A percentile compares a stretch with the other conserved stretches of the same genome.
Evolutionary conservation across 2,329 filamentous ascomycete genomes (phyloP).

Genomic region (Corynespora cassiicola): DNA sequence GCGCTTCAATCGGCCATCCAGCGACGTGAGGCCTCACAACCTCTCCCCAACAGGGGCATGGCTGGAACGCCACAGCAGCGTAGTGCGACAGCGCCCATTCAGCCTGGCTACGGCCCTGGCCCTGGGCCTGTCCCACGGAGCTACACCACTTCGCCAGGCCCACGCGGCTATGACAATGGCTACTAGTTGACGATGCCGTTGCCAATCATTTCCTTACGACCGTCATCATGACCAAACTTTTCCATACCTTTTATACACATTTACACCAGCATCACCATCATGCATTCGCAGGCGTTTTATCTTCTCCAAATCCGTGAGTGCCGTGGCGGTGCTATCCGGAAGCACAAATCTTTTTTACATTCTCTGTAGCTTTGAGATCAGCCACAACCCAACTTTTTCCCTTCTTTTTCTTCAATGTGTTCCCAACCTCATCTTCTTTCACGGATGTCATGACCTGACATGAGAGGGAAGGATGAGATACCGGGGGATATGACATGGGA

Average conservation of each 20-base stretch:
- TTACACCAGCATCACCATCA: too few relatives aligned
- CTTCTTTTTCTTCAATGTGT: constrained; percentile 2
- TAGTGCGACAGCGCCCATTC: constrained; percentile 43
- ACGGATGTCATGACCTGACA: not conserved
- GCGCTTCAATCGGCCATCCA: constrained; percentile 45
- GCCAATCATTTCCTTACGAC: not conserved
- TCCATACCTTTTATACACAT: too few relatives aligned
- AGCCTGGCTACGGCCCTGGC: constrained; percentile 30
- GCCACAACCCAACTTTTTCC: constrained; percentile 10
- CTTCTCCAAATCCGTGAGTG: too few relatives aligned
- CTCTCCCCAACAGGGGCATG: constrained; percentile 35
- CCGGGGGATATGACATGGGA: not conserved
- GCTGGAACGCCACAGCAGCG: constrained; percentile 35
- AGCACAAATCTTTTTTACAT: not conserved
- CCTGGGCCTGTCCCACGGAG: constrained; percentile 25
- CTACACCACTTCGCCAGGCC: constrained; percentile 24
- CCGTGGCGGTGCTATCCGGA: not conserved
- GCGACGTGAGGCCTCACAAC: constrained; percentile 41
- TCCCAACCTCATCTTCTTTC: not conserved
- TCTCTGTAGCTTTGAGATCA: constrained; percentile 7
- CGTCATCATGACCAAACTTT: not conserved
- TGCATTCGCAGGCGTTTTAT: too few relatives aligned
- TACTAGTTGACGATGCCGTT: too few relatives aligned
- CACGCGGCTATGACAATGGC: constrained; percentile 25
- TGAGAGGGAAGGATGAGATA: too few relatives aligned